Base-by-base conservation (phyloP, 2,329 filamentous ascomycete species). In the Gaeumannomyces sp. region DNA sequence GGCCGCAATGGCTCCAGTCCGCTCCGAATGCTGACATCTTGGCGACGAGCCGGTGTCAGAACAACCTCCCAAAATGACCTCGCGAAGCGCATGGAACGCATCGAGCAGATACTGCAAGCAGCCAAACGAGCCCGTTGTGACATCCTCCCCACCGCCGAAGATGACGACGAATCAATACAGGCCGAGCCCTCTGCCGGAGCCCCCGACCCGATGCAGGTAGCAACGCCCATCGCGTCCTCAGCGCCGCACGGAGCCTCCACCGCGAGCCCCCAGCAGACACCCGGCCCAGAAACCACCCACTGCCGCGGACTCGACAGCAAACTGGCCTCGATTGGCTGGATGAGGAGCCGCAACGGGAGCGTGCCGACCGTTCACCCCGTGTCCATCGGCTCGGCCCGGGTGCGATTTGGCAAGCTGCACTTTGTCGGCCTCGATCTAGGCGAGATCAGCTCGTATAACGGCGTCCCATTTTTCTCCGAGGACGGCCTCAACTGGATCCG, bases 401-500 rank as follows among this genome's bases (percentile, higher is more conserved):
- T 59, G 19, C 28, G 50, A 62, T 71, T 72, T 11, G 76, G 77
- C 13, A 76, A 77, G 25, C 73, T 83, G 4, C 78, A 82, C 69
- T 82, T 82, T 67, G 79, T 79, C 4, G 81, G 81, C 0, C 74
- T 77, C 60, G 75, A 80, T 64, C 71, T 83, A 13, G 81, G 81
- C 13, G 75, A 76, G 16, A 78, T 82, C 38, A 82, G 77, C 68
- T 72, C 78, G 10, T 75, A 78, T 61, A 81, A 78, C 19, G 81
- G 82, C 8, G 77, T 84, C 1, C 82, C 82, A 0, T 77, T 82
- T 57, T 76, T 85, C 57, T 80, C 82, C 0, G 70, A 74, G 0
- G 75, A 79, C 19, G 81, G 82, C 7, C 77, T 76, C 63, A 70
- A 79, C 68, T 84, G 81, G 80, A 79, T 85, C 45, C 73, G 76